phyloP scores from a whole-genome alignment of 2,329 filamentous ascomycete species.

The Sporothrix brasiliensis region DNA sequence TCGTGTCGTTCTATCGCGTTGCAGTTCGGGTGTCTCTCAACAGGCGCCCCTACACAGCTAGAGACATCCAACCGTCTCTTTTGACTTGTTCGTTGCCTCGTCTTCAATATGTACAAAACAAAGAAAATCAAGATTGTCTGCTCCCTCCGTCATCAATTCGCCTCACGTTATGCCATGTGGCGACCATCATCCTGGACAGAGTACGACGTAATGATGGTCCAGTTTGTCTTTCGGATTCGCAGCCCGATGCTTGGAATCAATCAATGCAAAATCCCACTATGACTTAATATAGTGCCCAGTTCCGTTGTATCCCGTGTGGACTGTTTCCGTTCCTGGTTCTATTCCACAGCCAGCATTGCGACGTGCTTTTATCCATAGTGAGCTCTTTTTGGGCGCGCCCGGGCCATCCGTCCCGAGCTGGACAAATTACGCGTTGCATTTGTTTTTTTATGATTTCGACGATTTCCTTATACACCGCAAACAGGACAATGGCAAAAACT shows the following conservation, averaged over 20 bases:
- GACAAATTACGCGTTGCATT: background rate
- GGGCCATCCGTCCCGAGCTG: slow-evolving; percentile 3
- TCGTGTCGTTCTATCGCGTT: background rate
- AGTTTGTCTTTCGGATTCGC: background rate
- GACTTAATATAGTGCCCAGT: too few relatives aligned
- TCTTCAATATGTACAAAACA: background rate
- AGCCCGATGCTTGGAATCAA: background rate
- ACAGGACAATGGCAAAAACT: background rate
- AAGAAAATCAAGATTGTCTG: background rate
- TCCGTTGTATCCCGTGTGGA: background rate
- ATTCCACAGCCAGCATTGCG: background rate
- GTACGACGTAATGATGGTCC: background rate
- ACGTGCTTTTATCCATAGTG: slow-evolving; percentile 26
- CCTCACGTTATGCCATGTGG: slow-evolving; percentile 14
- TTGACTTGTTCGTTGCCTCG: background rate
- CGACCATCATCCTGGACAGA: background rate
- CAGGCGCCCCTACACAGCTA: background rate
- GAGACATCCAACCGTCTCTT: background rate
- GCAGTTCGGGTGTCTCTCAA: background rate
- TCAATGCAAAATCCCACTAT: background rate
- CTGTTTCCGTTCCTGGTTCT: background rate
- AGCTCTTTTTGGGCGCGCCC: slow-evolving; percentile 13
- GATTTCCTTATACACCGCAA: slow-evolving; percentile 9
- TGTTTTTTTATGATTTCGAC: slow-evolving; percentile 9
- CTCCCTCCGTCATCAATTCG: slow-evolving; percentile 3